phyloP scores from a whole-genome alignment of 306 rosid species.

The Dalbergia cultrata region DNA sequence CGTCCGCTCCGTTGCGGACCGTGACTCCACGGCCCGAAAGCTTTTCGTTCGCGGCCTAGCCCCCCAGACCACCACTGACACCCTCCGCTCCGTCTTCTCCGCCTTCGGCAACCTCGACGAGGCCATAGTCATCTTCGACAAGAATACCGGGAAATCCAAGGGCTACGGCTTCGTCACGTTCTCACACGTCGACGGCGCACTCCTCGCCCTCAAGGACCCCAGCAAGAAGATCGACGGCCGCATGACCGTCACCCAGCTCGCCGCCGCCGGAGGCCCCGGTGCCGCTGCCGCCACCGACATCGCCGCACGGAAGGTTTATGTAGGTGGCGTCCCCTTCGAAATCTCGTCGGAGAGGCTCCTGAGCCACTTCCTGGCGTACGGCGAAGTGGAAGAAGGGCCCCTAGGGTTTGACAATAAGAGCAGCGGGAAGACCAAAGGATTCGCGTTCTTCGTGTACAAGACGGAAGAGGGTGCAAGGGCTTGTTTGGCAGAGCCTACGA shows the following conservation, averaged over 20 bases:
- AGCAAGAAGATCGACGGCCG: constrained; percentile 94
- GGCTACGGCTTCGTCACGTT: constrained; percentile 92
- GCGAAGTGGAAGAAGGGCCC: constrained; percentile 94
- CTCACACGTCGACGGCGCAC: constrained; percentile 83
- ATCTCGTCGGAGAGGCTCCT: constrained; percentile 74
- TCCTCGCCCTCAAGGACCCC: constrained; percentile 81
- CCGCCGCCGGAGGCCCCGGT: constrained; percentile 67
- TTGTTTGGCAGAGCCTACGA: constrained; percentile 72
- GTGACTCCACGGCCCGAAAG: constrained; percentile 77
- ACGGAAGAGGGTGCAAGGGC: constrained; percentile 81
- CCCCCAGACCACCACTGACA: constrained; percentile 84
- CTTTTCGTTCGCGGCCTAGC: constrained; percentile 92
- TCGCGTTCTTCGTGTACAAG: constrained; percentile 85
- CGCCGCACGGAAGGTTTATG: constrained; percentile 75
- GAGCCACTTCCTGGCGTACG: constrained; percentile 68
- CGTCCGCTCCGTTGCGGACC: constrained; percentile 75
- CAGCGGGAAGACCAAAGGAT: constrained; percentile 83
- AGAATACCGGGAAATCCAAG: constrained; percentile 74
- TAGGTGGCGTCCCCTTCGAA: constrained; percentile 85
- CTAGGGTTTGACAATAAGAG: constrained; percentile 90
- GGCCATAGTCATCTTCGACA: constrained; percentile 84
- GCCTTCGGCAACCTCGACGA: constrained; percentile 85
- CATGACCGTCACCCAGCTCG: constrained; percentile 88
- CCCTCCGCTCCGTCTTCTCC: constrained; percentile 80
- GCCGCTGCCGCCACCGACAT: constrained; percentile 35